Percentiles rank a stretch among this genome's conserved stretches.
phyloP scores from a whole-genome alignment of 2,329 filamentous ascomycete genomes.

The Fusarium poae region DNA sequence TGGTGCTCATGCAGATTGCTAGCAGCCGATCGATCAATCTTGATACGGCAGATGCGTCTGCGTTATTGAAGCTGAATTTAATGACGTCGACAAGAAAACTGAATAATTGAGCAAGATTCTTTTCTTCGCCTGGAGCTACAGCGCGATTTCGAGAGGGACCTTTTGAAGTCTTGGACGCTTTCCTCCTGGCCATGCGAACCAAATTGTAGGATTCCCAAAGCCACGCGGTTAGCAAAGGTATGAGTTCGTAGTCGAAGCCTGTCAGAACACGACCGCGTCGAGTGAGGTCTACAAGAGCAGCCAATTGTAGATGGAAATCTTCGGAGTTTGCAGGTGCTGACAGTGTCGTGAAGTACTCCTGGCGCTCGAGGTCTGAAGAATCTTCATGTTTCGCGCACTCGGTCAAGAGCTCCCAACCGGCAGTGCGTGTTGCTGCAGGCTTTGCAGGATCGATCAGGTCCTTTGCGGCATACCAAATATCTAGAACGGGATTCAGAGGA shows the following conservation, averaged over 20 bases:
- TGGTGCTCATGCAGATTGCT: constrained; percentile 76
- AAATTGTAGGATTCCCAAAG: constrained; percentile 68
- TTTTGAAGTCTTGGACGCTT: constrained; percentile 56
- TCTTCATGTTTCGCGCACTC: constrained; percentile 73
- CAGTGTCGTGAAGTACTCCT: constrained; percentile 74
- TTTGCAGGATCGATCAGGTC: constrained; percentile 72
- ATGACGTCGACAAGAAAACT: constrained; percentile 75
- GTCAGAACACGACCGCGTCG: constrained; percentile 71
- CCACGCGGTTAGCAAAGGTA: constrained; percentile 73
- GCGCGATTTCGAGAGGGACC: constrained; percentile 54
- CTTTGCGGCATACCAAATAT: constrained; percentile 75
- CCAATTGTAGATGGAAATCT: constrained; percentile 76
- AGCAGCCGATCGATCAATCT: constrained; percentile 73
- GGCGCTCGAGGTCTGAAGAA: constrained; percentile 75
- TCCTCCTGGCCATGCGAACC: constrained; percentile 65
- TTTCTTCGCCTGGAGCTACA: constrained; percentile 65
- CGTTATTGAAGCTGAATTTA: constrained; percentile 80
- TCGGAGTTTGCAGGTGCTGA: constrained; percentile 68
- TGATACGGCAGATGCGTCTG: constrained; percentile 71
- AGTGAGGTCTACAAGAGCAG: constrained; percentile 71
- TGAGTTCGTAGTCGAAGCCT: constrained; percentile 76
- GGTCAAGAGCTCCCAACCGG: constrained; percentile 75
- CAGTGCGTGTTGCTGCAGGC: constrained; percentile 64
- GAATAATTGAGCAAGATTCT: constrained; percentile 74
- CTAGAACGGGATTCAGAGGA: constrained; percentile 69